Conservation (phyloP, 805 yeast species). For the Priceomyces melissophilus region DNA sequence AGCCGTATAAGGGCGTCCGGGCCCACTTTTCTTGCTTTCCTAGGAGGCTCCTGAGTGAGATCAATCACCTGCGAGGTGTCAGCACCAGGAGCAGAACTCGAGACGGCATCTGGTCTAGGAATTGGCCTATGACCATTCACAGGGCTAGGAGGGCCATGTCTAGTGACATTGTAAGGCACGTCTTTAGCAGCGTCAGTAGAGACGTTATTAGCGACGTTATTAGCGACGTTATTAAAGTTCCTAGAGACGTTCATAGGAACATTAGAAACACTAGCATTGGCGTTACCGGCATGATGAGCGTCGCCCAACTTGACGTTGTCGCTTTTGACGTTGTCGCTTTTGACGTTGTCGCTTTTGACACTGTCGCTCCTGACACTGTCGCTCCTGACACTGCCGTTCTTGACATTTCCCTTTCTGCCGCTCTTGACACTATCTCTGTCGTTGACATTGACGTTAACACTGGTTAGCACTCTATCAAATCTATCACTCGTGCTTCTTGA, state of each 20-base stretch:
- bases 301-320: no score
- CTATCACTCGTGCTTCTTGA: neutral
- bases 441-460: neutral
- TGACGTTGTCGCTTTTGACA: neutral
- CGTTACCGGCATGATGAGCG: no score
- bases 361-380: neutral
- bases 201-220: no score
- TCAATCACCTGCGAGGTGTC: slow-evolving; percentile 1
- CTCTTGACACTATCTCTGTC: neutral
- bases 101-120: no score
- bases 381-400: neutral
- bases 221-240: neutral
- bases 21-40: neutral
- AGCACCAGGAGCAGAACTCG: neutral
- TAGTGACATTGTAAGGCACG: no score
- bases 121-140: no score
- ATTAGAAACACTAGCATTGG: no score
- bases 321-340: no score
- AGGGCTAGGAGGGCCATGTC: no score
- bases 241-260: no score
- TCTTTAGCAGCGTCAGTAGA: no score
- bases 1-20: slow-evolving; percentile 13
- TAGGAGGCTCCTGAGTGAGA: slow-evolving; percentile 1
- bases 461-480: neutral
- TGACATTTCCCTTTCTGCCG: neutral